Base-by-base conservation (phyloP, 352 stramenopile species). In the Thalassiosira hispida region DNA sequence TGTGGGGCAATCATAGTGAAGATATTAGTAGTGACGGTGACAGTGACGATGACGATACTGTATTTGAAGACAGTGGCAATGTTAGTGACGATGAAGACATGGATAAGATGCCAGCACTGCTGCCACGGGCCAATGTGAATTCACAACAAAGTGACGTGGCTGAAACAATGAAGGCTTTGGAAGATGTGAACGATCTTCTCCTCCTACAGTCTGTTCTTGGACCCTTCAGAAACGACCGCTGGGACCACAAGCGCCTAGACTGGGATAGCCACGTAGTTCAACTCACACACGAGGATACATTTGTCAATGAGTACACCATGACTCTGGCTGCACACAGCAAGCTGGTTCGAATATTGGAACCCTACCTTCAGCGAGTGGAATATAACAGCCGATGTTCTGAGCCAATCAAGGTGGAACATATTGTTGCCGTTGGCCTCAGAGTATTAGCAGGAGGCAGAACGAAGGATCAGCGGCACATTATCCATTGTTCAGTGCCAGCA, bases 231-330 rank as follows among this genome's bases (percentile, higher is more conserved):
- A n/a, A n/a, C n/a, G n/a, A n/a, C n/a, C 52, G 52, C 9, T 42
- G 33, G 35, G 18, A 55, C 55, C 33, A 67, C 38, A 22, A 12
- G 14, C 16, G 55, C 14, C 16, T 63, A 9, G 46, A 6, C 12
- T 66, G 57, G 57, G 3, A 33, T 25, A 27, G 18, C 16, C 57
- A 66, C 18, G 33, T 33, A 4, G 6, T 53, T 1, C 31, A 66
- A 52, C 35, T 66, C 20, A 25, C 52, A 33, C 66, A 75, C 27
- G 55, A 75, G 42, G 23, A 23, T 66, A 29, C 3, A 22, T 75
- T 75, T 29, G 22, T 16, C 20, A 75, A 40, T 20, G 38, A 75
- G 27, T 66, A 66, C 20, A 14, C 1, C 8, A 75, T 75, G 66
- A 57, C 66, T n/a, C 22, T 25, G 1, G 2, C n/a, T 40, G 66